Evolutionary conservation across 75 land plant species (phyloP).

Genomic region (Pinus albicaulis): DNA sequence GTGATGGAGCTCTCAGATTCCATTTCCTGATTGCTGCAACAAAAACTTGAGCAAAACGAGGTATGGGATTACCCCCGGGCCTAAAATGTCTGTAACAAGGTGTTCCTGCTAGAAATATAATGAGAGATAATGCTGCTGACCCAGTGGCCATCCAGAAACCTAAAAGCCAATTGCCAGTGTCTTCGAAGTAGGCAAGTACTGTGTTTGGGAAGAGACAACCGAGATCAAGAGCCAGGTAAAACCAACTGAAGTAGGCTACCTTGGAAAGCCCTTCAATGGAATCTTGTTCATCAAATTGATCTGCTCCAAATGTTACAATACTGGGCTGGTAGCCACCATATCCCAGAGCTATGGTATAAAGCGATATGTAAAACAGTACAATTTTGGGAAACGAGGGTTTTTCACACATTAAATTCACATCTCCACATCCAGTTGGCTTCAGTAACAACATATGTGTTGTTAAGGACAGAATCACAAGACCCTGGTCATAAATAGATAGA

Average conservation of each 20-base stretch:
- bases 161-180: no score
- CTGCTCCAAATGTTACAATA: slow-evolving; percentile 61
- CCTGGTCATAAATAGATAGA: slow-evolving; percentile 32
- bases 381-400: slow-evolving; percentile 16
- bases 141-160: slow-evolving; percentile 54
- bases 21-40: no score
- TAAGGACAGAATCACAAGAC: slow-evolving; percentile 41
- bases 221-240: slow-evolving; percentile 55
- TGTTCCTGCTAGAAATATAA: slow-evolving; percentile 1
- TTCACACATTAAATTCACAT: slow-evolving; percentile 18
- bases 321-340: slow-evolving; percentile 61
- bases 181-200: slow-evolving; percentile 18
- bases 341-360: slow-evolving; percentile 65
- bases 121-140: slow-evolving; percentile 44
- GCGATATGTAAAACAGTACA: slow-evolving; percentile 53
- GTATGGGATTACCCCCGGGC: slow-evolving; percentile 57
- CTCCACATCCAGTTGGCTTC: slow-evolving; percentile 16
- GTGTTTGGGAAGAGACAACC: slow-evolving; percentile 63
- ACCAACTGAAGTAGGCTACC: slow-evolving; percentile 66
- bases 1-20: slow-evolving; percentile 29
- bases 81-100: slow-evolving; percentile 40
- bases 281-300: slow-evolving; percentile 75
- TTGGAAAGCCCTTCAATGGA: slow-evolving; percentile 43
- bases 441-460: slow-evolving; percentile 29
- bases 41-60: slow-evolving; percentile 35